Evolutionary conservation across 805 yeast species (phyloP).

Genomic region (Jamesozyma spencerorum): DNA sequence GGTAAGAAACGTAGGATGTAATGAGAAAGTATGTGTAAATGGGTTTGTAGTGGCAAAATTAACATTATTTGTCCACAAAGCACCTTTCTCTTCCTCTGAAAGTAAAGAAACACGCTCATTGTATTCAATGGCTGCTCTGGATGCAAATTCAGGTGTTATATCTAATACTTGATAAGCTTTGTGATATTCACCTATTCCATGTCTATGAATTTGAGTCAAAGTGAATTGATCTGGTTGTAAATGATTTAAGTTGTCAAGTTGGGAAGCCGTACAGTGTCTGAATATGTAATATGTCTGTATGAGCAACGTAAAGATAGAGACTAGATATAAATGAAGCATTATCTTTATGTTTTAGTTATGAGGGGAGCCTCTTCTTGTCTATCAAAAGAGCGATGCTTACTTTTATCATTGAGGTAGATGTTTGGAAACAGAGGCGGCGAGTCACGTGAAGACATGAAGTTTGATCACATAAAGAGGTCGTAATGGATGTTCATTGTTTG

Average conservation of each 20-base stretch:
- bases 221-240: neutral
- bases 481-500: no score
- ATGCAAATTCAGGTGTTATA: constrained; percentile 11
- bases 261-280: neutral
- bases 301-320: no score
- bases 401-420: no score
- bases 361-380: neutral
- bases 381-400: no score
- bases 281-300: no score
- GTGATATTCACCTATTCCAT: constrained; percentile 14
- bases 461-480: no score
- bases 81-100: no score
- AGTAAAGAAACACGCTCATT: no score
- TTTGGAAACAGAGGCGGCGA: no score
- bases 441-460: no score
- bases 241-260: neutral
- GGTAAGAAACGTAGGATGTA: constrained; percentile 8
- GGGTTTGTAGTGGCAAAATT: constrained; percentile 20
- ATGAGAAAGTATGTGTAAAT: constrained; percentile 14
- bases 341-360: no score
- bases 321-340: no score
- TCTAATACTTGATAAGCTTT: constrained; percentile 16
- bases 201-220: constrained; percentile 15
- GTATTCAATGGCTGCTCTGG: constrained; percentile 9
- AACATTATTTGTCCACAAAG: constrained; percentile 14